Evolutionary conservation across 169 alveolate species (phyloP), one percentile per base, ranked within the genome.

Genomic region (Cryptosporidium andersoni): DNA sequence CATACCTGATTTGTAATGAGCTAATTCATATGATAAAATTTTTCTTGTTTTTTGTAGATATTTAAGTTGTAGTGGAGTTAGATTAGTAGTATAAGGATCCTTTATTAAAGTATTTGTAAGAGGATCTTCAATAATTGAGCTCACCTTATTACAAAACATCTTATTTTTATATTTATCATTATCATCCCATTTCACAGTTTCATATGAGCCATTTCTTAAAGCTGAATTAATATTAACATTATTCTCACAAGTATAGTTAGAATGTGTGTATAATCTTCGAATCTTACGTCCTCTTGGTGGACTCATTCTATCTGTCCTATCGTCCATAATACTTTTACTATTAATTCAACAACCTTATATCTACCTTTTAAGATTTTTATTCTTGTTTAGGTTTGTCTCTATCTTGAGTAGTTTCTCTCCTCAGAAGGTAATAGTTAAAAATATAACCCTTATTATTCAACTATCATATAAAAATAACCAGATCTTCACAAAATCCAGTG

Each of bases 231-330:
- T 52, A 8, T 52, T 52, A 14, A 51, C 55, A 47, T 60, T 53
- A 25, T 68, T 67, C 34, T 68, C 48, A 37, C 39, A 68, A 37
- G 53, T 68, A 68, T 68, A 66, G 39, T 65, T 64, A 9, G 82
- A 68, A 60, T 68, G 53, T 14, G 58, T 68, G 16, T 68, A 68
- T 43, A 68, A 56, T 16, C 82, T 51, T 42, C 82, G 65, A 37
- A 68, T 68, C 42, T 68, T 68, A 53, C 82, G 82, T 55, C 82
- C 82, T 68, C 82, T 68, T 43, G 58, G 58, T 55, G 82, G 82
- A 39, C 82, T 68, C 82, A 68, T 68, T 51, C 34, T 49, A n/a
- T n/a, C n/a, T n/a, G n/a, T n/a, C n/a, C n/a, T n/a, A n/a, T n/a
- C n/a, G n/a, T n/a, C n/a, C n/a, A n/a, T n/a, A n/a, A n/a, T n/a